phyloP scores from a whole-genome alignment of 2,329 filamentous ascomycete genomes.

The Mycosphaerelloides madeirae region DNA sequence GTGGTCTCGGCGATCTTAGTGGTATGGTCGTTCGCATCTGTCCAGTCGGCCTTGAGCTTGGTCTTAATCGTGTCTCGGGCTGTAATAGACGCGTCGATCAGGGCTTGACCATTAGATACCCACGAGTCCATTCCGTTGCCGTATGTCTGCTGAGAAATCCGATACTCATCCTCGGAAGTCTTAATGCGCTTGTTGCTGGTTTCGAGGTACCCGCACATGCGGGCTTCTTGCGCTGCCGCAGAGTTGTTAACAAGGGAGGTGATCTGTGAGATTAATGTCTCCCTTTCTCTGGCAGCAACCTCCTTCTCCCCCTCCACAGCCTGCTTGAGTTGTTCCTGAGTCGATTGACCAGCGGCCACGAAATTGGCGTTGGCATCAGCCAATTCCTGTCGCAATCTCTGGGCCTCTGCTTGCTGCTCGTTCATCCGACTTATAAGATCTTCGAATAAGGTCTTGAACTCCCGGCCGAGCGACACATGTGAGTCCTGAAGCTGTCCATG shows the following conservation, averaged over 20 bases:
- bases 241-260: constrained; percentile 70
- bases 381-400: constrained; percentile 67
- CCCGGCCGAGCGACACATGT: constrained; percentile 75
- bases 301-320: constrained; percentile 72
- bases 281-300: constrained; percentile 67
- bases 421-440: constrained; percentile 69
- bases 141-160: constrained; percentile 58
- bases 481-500: constrained; percentile 79
- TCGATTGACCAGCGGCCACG: constrained; percentile 61
- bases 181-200: constrained; percentile 54
- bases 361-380: constrained; percentile 64
- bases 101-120: constrained; percentile 62
- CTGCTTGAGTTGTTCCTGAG: constrained; percentile 62
- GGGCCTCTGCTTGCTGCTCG: constrained; percentile 71
- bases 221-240: constrained; percentile 66
- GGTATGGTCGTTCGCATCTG: constrained; percentile 71
- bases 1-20: constrained; percentile 78
- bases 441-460: constrained; percentile 83
- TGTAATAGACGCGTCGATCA: constrained; percentile 66
- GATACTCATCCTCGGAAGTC: constrained; percentile 50
- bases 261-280: constrained; percentile 71
- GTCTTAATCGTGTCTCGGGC: constrained; percentile 74
- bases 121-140: constrained; percentile 68
- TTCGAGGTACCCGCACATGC: constrained; percentile 62
- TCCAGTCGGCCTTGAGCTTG: constrained; percentile 83